Evolutionary conservation across 257 asterid species (phyloP), one percentile per base, ranked within the genome.

Genomic region (Capsicum baccatum): DNA sequence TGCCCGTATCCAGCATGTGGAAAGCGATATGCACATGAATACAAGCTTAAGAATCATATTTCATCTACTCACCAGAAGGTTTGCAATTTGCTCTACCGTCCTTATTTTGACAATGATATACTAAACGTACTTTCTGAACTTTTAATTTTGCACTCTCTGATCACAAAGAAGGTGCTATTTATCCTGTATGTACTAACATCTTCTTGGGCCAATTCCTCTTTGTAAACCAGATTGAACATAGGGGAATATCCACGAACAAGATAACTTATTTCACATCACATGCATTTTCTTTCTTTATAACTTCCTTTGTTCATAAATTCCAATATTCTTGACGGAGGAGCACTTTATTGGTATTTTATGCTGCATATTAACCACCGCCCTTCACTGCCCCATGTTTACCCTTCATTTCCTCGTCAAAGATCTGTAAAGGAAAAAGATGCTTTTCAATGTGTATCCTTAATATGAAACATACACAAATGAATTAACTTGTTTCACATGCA

Each of bases 1-100:
- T 97, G 99, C 91, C 99, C 96, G 0, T 95, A 94, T 89, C 90
- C 95, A 55, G 99, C 95, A 44, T 97, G 99, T 60, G 99, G 99
- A 79, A 97, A 97, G 91, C 91, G 99, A 82, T 97, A 97, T 50
- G 98, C 99, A 8, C 99, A 97, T 17, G 99, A 97, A 83, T 97
- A 95, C 94, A 97, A 97, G 91, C 94, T 97, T 79, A 97, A 92
- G 90, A 97, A 97, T 89, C 99, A 97, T 88, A 84, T 97, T 83
- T 57, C 92, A 37, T 83, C 97, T 81, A 94, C 93, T 87, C 98
- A 95, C 44, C 98, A 92, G 88, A 95, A 97, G 99, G 99, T 93
- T 74, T 26, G 62, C 66, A 44, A 33, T 60, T 87, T 21, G 42
- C 68, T 78, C 35, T 82, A 60, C 47, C 55, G 26, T 21, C 78